A percentile compares a stretch with the other conserved stretches of the same genome.
These are phyloP conservation scores for Erodium texanum DNA, from an alignment of 441 rosid species.

Conservation along the genomic window DNA sequence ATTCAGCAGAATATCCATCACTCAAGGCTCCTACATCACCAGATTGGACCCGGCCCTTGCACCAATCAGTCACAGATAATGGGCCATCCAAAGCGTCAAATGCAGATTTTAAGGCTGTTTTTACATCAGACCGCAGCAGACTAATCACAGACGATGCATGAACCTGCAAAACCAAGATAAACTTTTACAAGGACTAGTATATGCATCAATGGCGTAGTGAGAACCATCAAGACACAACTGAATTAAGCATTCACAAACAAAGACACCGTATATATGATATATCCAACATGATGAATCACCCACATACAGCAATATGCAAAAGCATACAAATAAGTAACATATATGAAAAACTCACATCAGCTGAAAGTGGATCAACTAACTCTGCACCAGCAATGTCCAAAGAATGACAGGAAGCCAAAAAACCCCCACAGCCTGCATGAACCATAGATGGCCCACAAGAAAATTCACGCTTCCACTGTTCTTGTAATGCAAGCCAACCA, in stretches of 20 bases:
- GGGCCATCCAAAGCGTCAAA: constrained; percentile 90
- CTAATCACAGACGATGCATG: constrained; percentile 78
- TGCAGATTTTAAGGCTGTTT: constrained; percentile 83
- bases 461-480: constrained; percentile 91
- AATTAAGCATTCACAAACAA: too few species aligned
- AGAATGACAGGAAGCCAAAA: constrained; percentile 93
- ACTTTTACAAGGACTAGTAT: constrained; percentile 10
- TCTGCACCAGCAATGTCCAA: constrained; percentile 92
- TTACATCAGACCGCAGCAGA: constrained; percentile 87
- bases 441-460: constrained; percentile 96
- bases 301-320: background rate
- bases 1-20: constrained; percentile 77
- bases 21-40: constrained; percentile 44
- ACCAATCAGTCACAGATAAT: constrained; percentile 85
- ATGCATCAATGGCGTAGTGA: background rate
- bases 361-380: constrained; percentile 92
- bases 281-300: background rate
- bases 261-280: background rate
- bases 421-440: constrained; percentile 99
- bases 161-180: constrained; percentile 45
- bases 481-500: constrained; percentile 99
- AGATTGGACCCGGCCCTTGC: constrained; percentile 75
- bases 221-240: background rate
- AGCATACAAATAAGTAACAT: background rate
- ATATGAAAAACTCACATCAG: constrained; percentile 57